A percentile compares a stretch with the other conserved stretches of the same genome.
Evolutionary conservation across 257 asterid genomes (phyloP).

Genomic region (Nicotiana otophora): DNA sequence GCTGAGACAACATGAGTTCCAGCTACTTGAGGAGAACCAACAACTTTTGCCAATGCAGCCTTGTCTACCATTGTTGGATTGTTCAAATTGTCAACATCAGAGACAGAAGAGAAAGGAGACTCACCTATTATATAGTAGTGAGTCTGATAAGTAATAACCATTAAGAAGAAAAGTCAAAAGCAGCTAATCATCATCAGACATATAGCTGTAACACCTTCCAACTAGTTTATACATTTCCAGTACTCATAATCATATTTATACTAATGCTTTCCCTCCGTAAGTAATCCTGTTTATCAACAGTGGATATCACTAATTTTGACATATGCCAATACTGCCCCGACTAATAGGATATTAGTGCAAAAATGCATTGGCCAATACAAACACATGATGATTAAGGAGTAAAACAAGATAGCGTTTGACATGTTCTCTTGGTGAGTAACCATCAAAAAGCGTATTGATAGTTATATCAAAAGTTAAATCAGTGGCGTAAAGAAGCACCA

Average conservation of each 20-base stretch:
- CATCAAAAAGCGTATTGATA: background rate
- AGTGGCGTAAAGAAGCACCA: background rate
- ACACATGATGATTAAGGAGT: background rate
- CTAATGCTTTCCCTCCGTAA: background rate
- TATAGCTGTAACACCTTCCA: background rate
- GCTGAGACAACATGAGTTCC: conserved; percentile 33
- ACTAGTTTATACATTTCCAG: background rate
- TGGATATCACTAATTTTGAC: background rate
- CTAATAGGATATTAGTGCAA: background rate
- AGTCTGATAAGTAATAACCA: conserved; percentile 8
- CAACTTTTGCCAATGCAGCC: conserved; percentile 60
- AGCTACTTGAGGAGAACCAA: conserved; percentile 45
- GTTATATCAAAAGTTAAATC: background rate
- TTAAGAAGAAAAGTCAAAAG: background rate
- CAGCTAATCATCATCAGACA: background rate
- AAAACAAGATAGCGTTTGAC: background rate
- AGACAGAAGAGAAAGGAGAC: conserved; percentile 98
- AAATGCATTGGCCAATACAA: background rate
- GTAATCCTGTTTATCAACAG: background rate
- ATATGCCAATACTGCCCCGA: background rate
- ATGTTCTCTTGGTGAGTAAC: background rate
- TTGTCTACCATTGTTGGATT: conserved; percentile 60
- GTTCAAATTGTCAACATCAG: conserved; percentile 95
- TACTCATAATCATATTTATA: background rate
- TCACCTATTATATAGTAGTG: conserved; percentile 49